Base-by-base conservation (phyloP, 495 filamentous ascomycete genomes). In the Aspergillus sclerotiicarbonarius region DNA sequence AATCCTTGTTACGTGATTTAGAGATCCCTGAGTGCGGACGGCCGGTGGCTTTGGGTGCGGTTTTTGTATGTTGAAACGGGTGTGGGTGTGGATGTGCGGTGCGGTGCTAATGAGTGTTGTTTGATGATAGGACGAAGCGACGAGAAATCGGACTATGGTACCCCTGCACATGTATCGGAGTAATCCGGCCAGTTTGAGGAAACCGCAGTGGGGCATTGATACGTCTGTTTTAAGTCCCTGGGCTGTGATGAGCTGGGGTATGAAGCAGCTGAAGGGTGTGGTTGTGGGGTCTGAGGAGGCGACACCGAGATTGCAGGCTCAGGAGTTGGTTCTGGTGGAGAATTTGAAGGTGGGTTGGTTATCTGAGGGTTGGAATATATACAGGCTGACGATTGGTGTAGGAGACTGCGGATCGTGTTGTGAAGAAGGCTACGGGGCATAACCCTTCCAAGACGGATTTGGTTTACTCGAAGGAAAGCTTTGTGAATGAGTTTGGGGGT, bases 11-110 rank as follows among this genome's bases (percentile, higher is more conserved):
- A 13, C 79, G 82, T 31, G 86, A 84, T 16, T 74, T 98, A 59
- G 88, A 92, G 63, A 86, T 80, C 15, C 81, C 84, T 46, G 86
- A 95, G 67, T 95, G 83, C 76, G 95, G 94, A 18, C 80, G 86
- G 20, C 94, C 94, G 18, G 78, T 93, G n/a, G 90, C 88, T 8
- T 74, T 98, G 3, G 88, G 86, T 3, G 81, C 86, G 20, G 94
- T 93, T 41, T 76, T 98, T 66, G 84, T 86, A 75, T 32, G 79
- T 70, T 49, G 1, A 20, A 32, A 19, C 13, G 44, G 20, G 16
- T 21, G 41, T 43, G 41, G 1, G 51, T 8, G 13, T 56, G 48
- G 30, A 2, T 15, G 44, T 44, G 5, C 12, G 16, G 7, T 19
- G 32, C 10, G 16, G 12, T 43, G 56, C 49, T 62, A 39, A 60